Base-by-base conservation (phyloP, 257 asterid genomes). In the Nicotiana obtusifolia region DNA sequence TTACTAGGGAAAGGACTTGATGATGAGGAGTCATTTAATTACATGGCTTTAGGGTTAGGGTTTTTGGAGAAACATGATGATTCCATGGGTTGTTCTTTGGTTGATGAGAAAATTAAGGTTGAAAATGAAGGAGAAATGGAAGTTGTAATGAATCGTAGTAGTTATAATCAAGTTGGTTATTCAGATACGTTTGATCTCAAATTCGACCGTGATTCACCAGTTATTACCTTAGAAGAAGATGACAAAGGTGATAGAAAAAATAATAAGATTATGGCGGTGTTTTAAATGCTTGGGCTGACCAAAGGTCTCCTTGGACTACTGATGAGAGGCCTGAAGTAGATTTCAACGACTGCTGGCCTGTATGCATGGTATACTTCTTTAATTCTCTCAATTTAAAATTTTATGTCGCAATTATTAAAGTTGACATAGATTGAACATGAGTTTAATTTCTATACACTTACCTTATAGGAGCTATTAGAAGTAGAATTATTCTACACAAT, bases 1-100 rank as follows among this genome's bases (percentile, higher is more conserved):
- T 73, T 95, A 64, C 41, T 95, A 1, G 98, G 99, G 2, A 92
- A 88, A 82, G 97, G 97, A 67, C 89, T 95, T 17, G 98, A 93
- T 2, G 90, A 84, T 8, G 78, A 73, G 15, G 95, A 89, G 76
- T 73, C 78, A 2, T 80, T 92, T 15, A 91, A 90, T 37, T 90
- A 89, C 30, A 91, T 95, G 83, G 92, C 91, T 9, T 41, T 41
- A 83, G 92, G 89, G 5, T 83, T 95, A 59, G 97, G 97, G 16
- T 69, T 93, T 76, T 41, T 85, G 1, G 77, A 69, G 5, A 41
- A 69, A 41, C 57, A 33, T 37, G 30, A 78, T 44, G 57, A 69
- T 41, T 41, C 49, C 10, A 41, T 41, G 13, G 49, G 13, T 41
- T 41, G 49, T 41, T 9, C 13, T 41, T 41, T 41, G 13, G 13